Evolutionary conservation across 2,329 filamentous ascomycete genomes (phyloP).

Genomic region (Dactylellina cionopaga): DNA sequence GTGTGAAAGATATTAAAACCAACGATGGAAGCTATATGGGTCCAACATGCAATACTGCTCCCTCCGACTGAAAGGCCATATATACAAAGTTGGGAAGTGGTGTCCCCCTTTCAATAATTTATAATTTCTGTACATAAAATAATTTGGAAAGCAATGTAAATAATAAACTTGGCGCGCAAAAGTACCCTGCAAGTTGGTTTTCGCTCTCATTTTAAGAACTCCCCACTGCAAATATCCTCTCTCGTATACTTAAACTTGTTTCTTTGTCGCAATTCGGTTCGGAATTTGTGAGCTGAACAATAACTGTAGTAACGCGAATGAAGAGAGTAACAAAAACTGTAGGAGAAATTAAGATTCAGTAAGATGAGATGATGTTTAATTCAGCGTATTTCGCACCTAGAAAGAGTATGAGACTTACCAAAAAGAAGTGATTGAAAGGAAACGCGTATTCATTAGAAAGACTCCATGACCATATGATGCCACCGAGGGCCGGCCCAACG

Average conservation of each 20-base stretch:
- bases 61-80: not conserved
- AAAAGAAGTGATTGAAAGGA: slow-evolving; percentile 23
- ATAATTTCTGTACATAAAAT: not conserved
- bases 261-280: slow-evolving; percentile 18
- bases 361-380: not conserved
- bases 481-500: slow-evolving; percentile 15
- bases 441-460: slow-evolving; percentile 19
- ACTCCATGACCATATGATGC: slow-evolving; percentile 26
- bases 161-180: no score
- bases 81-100: not conserved
- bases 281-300: slow-evolving; percentile 7
- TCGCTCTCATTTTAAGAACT: no score
- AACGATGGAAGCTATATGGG: slow-evolving; percentile 24
- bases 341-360: not conserved
- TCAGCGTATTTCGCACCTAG: not conserved
- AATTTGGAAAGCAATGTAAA: no score
- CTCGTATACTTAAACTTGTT: not conserved
- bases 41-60: not conserved
- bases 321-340: slow-evolving; percentile 22
- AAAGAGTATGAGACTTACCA: not conserved
- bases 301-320: slow-evolving; percentile 12
- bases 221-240: no score
- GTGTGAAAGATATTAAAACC: slow-evolving; percentile 19
- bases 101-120: not conserved
- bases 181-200: no score